Conservation (phyloP, 2,329 filamentous ascomycete species). For the Hymenoscyphus infarciens region DNA sequence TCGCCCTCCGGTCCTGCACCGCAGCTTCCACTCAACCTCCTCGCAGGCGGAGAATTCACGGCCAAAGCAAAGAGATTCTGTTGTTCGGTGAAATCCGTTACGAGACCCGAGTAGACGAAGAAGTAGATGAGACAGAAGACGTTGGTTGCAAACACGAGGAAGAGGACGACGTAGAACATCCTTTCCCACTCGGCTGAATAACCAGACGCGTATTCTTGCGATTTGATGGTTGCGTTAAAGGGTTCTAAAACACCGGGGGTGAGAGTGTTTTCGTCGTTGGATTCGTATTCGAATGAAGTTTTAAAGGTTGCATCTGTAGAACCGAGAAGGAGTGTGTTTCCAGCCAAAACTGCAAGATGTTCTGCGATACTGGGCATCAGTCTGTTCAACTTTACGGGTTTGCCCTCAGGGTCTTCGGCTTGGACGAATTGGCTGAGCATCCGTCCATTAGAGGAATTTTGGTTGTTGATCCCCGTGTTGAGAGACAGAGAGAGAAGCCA, state of each 20-base stretch:
- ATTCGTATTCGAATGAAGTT: slow-evolving; percentile 41
- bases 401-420: slow-evolving; percentile 41
- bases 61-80: slow-evolving; percentile 71
- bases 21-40: slow-evolving; percentile 51
- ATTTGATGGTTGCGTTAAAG: slow-evolving; percentile 62
- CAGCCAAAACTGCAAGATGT: slow-evolving; percentile 66
- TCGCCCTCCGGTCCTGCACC: slow-evolving; percentile 47
- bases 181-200: slow-evolving; percentile 57
- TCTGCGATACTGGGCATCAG: slow-evolving; percentile 67
- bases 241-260: slow-evolving; percentile 46
- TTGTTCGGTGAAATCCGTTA: slow-evolving; percentile 77
- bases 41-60: slow-evolving; percentile 58
- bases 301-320: slow-evolving; percentile 56
- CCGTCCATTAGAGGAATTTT: slow-evolving; percentile 56
- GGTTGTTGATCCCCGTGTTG: slow-evolving; percentile 51
- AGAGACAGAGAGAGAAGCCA: slow-evolving; percentile 56
- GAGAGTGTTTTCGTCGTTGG: slow-evolving; percentile 41
- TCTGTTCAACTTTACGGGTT: slow-evolving; percentile 21
- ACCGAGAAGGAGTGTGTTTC: slow-evolving; percentile 61
- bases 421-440: slow-evolving; percentile 55
- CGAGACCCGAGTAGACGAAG: slow-evolving; percentile 51
- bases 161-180: slow-evolving; percentile 64
- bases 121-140: slow-evolving; percentile 61
- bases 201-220: slow-evolving; percentile 68
- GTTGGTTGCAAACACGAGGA: slow-evolving; percentile 64